Conservation (phyloP, 768 basidiomycete species). For the Cyclocybe aegerita region DNA sequence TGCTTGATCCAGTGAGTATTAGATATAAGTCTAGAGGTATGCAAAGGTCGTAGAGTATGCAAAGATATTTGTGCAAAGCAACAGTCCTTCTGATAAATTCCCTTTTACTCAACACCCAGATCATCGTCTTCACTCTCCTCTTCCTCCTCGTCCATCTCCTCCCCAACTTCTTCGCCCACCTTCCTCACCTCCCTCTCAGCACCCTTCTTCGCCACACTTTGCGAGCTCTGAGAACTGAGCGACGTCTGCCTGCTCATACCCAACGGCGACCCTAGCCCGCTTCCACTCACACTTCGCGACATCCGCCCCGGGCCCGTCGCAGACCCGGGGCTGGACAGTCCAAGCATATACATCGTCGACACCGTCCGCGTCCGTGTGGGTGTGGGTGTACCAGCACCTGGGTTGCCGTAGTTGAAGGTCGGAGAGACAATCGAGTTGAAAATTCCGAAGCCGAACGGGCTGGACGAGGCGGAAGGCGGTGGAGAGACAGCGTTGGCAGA, state of each 20-base stretch:
- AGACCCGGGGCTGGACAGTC: slow-evolving; percentile 40
- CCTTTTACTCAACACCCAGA: slow-evolving; percentile 22
- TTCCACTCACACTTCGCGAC: slow-evolving; percentile 16
- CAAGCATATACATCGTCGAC: slow-evolving; percentile 66
- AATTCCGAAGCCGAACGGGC: slow-evolving; percentile 1
- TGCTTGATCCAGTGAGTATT: no score
- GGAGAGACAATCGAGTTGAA: slow-evolving; percentile 10
- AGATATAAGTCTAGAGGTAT: no score
- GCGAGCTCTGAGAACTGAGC: background rate
- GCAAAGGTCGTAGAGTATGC: no score
- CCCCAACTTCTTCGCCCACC: slow-evolving; percentile 4
- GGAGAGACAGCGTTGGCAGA: slow-evolving; percentile 4
- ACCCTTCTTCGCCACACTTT: background rate
- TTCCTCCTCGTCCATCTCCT: slow-evolving; percentile 11
- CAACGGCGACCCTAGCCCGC: background rate
- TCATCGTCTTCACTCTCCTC: slow-evolving; percentile 20
- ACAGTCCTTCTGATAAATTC: no score
- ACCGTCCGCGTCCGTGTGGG: slow-evolving; percentile 44
- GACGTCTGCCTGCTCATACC: slow-evolving; percentile 7
- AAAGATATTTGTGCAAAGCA: no score
- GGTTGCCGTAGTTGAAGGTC: slow-evolving; percentile 12
- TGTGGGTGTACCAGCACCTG: slow-evolving; percentile 7
- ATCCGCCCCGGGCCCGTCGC: slow-evolving; percentile 22
- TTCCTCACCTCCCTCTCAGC: background rate
- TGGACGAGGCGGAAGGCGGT: slow-evolving; percentile 2